Evolutionary conservation across 1,284 basidiomycete species (phyloP).

Genomic region (Ustilago shanxiensis): DNA sequence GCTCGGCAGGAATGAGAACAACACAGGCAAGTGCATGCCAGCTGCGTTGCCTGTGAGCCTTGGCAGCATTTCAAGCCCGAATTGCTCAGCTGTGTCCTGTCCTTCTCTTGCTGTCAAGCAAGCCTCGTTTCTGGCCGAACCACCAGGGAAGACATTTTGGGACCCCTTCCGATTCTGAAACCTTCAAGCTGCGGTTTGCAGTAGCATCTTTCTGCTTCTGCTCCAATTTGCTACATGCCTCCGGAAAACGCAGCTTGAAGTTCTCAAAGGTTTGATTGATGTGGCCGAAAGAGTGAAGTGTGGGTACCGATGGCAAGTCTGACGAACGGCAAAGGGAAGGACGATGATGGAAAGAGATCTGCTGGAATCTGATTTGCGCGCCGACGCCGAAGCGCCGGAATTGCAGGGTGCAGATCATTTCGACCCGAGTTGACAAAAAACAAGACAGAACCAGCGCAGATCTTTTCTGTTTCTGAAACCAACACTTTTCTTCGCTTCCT

Average conservation of each 20-base stretch:
- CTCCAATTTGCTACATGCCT: too few relatives aligned
- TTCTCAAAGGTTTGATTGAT: too few relatives aligned
- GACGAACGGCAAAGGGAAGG: too few relatives aligned
- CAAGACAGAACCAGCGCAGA: background rate
- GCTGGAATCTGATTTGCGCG: background rate
- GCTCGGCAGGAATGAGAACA: background rate
- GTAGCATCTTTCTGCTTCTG: too few relatives aligned
- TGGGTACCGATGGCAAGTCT: too few relatives aligned
- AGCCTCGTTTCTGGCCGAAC: too few relatives aligned
- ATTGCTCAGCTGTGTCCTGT: background rate
- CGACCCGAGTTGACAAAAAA: background rate
- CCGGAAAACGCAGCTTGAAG: too few relatives aligned
- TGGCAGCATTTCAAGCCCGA: conserved; percentile 4
- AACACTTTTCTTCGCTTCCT: conserved; percentile 20
- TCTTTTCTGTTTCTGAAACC: conserved; percentile 22
- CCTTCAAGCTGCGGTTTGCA: too few relatives aligned
- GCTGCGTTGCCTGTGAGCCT: too few relatives aligned
- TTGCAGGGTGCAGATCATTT: conserved; percentile 6
- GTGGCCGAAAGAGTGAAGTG: too few relatives aligned
- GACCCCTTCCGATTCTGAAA: too few relatives aligned
- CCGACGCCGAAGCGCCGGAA: conserved; percentile 6
- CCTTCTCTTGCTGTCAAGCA: conserved; percentile 13
- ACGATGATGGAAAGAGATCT: background rate
- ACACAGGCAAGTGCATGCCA: conserved; percentile 5
- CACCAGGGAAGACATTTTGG: too few relatives aligned